A percentile compares a stretch with the other conserved stretches of the same genome.
phyloP scores from a whole-genome alignment of 2,329 filamentous ascomycete genomes.

The Diaporthe citrichinensis region DNA sequence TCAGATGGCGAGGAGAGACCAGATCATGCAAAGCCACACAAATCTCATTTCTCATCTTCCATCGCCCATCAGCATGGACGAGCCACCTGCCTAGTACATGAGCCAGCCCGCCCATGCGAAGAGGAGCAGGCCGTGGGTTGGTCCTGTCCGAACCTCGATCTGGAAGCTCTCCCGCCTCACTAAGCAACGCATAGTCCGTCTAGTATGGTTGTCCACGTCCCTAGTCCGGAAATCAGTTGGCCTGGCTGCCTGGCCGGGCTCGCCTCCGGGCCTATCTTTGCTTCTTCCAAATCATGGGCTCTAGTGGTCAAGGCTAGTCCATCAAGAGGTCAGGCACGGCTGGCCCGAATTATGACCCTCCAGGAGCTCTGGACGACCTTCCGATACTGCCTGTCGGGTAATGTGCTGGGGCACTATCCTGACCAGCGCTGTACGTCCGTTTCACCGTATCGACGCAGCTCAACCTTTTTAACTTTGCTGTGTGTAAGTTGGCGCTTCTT shows the following conservation, averaged over 20 bases:
- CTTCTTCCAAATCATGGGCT: constrained; percentile 22
- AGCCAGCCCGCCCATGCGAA: constrained; percentile 17
- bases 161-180: constrained; percentile 14
- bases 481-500: constrained; percentile 19
- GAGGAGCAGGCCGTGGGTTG: constrained; percentile 4
- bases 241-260: not conserved
- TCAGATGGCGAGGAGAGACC: constrained; percentile 27
- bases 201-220: not conserved
- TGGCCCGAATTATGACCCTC: not conserved
- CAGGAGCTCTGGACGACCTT: not conserved
- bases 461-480: constrained; percentile 2
- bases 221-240: not conserved
- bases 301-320: constrained; percentile 18
- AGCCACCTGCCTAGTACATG: constrained; percentile 21
- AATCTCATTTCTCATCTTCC: constrained; percentile 7
- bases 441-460: constrained; percentile 12
- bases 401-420: not conserved
- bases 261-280: constrained; percentile 11
- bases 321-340: constrained; percentile 5
- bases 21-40: constrained; percentile 30
- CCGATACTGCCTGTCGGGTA: not conserved
- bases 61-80: constrained; percentile 18
- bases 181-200: constrained; percentile 3
- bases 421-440: not conserved
- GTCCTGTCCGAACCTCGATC: constrained; percentile 20